Conservation (phyloP, 768 basidiomycete species). For the Cubamyces lactineus region DNA sequence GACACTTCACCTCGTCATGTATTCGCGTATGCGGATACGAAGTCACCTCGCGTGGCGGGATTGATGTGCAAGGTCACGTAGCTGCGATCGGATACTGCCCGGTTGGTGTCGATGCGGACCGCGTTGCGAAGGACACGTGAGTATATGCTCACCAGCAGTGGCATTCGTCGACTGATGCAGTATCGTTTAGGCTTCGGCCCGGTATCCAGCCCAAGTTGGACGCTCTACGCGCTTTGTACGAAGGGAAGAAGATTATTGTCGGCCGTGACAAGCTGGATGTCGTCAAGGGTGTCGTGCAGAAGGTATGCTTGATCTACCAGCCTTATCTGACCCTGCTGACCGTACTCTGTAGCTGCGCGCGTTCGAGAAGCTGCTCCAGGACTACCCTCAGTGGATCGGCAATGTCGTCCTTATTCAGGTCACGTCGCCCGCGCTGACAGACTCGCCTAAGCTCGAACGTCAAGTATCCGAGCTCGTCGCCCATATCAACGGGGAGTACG, state of each 20-base stretch:
- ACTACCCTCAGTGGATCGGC: slow-evolving; percentile 95
- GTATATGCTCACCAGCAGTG: slow-evolving; percentile 26
- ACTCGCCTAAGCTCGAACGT: slow-evolving; percentile 91
- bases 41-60: slow-evolving; percentile 57
- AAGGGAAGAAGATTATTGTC: slow-evolving; percentile 98
- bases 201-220: slow-evolving; percentile 91
- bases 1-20: slow-evolving; percentile 94
- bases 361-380: slow-evolving; percentile 90
- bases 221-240: slow-evolving; percentile 80
- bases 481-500: slow-evolving; percentile 95
- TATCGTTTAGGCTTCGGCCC: slow-evolving; percentile 55
- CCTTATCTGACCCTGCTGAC: slow-evolving; percentile 1
- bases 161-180: slow-evolving; percentile 3
- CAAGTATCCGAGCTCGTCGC: slow-evolving; percentile 93
- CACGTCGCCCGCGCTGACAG: slow-evolving; percentile 89
- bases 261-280: slow-evolving; percentile 97
- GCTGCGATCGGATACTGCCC: slow-evolving; percentile 88
- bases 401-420: slow-evolving; percentile 90
- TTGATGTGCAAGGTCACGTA: slow-evolving; percentile 88
- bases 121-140: slow-evolving; percentile 81
- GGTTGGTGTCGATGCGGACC: slow-evolving; percentile 92
- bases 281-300: slow-evolving; percentile 98
- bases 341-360: slow-evolving; percentile 71
- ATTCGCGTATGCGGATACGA: slow-evolving; percentile 97
- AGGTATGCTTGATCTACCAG: slow-evolving; percentile 48